These are phyloP conservation scores for Yarrowia sp. DNA, from an alignment of 805 yeast genomes.

Conservation along the genomic window DNA sequence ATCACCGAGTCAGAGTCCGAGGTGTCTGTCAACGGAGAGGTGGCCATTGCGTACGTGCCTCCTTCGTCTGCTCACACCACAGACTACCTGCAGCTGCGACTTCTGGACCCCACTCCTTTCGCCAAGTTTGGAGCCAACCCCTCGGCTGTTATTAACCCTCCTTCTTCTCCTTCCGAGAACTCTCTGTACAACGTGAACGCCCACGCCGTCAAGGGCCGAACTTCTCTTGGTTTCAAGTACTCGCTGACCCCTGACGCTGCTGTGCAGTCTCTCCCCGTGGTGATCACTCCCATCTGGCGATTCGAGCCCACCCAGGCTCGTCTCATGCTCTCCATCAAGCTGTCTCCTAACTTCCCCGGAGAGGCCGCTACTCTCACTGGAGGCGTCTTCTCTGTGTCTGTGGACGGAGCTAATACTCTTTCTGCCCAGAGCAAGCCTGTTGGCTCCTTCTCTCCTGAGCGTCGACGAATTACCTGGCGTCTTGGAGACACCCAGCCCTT, in stretches of 20 bases:
- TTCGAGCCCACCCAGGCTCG: conserved; percentile 82
- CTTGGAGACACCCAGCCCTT: conserved; percentile 43
- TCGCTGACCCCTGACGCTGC: conserved; percentile 47
- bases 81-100: neutral
- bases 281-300: conserved; percentile 83
- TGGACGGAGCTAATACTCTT: conserved; percentile 55
- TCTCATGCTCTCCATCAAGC: conserved; percentile 67
- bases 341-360: conserved; percentile 48
- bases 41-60: conserved; percentile 66
- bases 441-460: conserved; percentile 85
- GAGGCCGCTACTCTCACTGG: conserved; percentile 36
- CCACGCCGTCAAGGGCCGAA: conserved; percentile 13
- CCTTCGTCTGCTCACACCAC: conserved; percentile 25
- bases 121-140: conserved; percentile 47
- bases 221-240: conserved; percentile 80
- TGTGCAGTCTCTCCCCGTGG: conserved; percentile 53
- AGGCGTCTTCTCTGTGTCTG: conserved; percentile 60
- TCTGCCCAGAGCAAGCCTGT: conserved; percentile 86
- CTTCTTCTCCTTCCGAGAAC: conserved; percentile 32
- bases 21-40: conserved; percentile 74
- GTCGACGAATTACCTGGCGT: conserved; percentile 84
- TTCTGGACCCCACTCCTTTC: neutral
- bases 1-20: conserved; percentile 65
- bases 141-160: conserved; percentile 47
- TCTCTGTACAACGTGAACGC: conserved; percentile 26